These are phyloP conservation scores for Xerocomus brunneocitrinus DNA, from an alignment of 768 basidiomycete species.

Conservation along the genomic window DNA sequence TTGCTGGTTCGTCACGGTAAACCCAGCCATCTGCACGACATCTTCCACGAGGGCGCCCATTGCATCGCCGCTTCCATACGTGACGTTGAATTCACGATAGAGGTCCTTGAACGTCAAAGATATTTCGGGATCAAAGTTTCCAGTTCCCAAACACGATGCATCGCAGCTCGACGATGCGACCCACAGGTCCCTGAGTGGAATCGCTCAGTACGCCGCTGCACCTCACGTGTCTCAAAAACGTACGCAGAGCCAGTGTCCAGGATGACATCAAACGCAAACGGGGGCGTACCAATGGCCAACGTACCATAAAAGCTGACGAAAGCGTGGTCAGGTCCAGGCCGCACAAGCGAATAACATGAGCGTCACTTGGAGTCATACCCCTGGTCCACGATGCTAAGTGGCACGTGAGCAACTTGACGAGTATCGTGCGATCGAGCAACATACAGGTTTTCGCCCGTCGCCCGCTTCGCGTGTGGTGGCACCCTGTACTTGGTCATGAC, in stretches of 20 bases:
- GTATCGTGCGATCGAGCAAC: neutral
- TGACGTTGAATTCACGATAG: conserved; percentile 33
- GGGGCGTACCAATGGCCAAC: conserved; percentile 42
- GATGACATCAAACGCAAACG: conserved; percentile 42
- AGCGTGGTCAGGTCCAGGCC: neutral
- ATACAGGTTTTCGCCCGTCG: conserved; percentile 47
- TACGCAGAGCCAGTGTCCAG: conserved; percentile 48
- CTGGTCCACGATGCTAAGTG: conserved; percentile 54
- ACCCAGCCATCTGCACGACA: conserved; percentile 68
- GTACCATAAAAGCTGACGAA: conserved; percentile 31
- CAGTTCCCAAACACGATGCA: conserved; percentile 30
- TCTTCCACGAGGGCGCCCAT: conserved; percentile 49
- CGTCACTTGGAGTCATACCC: conserved; percentile 56
- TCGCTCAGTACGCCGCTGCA: neutral
- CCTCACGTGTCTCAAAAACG: conserved; percentile 3
- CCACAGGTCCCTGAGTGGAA: conserved; percentile 47
- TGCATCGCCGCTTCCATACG: conserved; percentile 46
- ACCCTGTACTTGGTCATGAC: conserved; percentile 47
- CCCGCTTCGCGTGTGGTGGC: conserved; percentile 32
- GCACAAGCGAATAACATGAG: neutral
- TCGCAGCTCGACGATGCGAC: conserved; percentile 35
- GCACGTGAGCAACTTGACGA: conserved; percentile 1
- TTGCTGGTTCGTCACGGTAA: conserved; percentile 49
- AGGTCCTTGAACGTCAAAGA: conserved; percentile 36
- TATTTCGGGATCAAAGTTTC: conserved; percentile 30